Evolutionary conservation across 768 basidiomycete genomes (phyloP).

Genomic region (Suillus variegatus): DNA sequence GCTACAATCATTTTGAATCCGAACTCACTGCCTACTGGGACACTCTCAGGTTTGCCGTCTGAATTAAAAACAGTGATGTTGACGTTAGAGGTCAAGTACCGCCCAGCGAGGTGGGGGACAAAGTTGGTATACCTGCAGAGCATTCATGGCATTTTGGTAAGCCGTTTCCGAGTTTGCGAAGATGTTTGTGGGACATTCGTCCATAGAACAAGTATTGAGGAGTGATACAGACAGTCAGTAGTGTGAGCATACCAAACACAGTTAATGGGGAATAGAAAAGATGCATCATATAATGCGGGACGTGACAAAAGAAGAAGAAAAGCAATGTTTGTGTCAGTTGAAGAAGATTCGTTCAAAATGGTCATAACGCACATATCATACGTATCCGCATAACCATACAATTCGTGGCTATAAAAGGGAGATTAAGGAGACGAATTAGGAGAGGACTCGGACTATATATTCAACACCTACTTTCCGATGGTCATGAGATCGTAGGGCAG

Average conservation of each 20-base stretch:
- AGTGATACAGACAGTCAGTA: neutral
- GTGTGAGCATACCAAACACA: neutral
- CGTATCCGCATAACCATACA: constrained; percentile 70
- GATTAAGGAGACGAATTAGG: neutral
- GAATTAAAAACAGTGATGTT: constrained; percentile 71
- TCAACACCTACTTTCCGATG: constrained; percentile 70
- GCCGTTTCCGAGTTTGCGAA: neutral
- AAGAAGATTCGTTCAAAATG: neutral
- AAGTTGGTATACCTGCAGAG: constrained; percentile 60
- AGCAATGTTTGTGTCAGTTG: neutral
- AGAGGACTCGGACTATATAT: neutral
- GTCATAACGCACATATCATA: constrained; percentile 55
- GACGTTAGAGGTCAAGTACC: constrained; percentile 83
- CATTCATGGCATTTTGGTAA: neutral
- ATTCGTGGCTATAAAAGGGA: constrained; percentile 62
- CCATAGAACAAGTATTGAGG: neutral
- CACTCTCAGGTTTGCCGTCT: constrained; percentile 34
- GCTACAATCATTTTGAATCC: neutral
- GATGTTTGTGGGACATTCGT: neutral
- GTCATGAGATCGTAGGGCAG: constrained; percentile 85
- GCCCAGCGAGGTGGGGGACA: constrained; percentile 61
- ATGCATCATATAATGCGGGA: neutral
- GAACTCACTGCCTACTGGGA: constrained; percentile 46
- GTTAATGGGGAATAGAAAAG: neutral
- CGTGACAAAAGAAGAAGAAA: neutral